Evolutionary conservation across 345 rosid genomes (phyloP).

Genomic region (Litchi chinensis): DNA sequence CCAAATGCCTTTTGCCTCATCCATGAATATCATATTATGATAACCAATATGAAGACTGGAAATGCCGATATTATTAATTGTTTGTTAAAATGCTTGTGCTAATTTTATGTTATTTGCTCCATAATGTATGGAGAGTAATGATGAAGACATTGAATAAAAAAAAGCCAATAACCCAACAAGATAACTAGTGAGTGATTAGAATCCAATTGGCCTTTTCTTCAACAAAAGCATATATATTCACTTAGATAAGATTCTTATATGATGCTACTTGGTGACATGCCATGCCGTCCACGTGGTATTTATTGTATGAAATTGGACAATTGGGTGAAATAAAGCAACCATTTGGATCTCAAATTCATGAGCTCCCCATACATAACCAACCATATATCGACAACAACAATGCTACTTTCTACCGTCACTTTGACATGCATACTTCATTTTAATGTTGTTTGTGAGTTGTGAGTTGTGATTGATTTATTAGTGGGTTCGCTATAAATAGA

Average conservation of each 20-base stretch:
- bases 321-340: too few species aligned
- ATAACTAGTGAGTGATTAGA: too few species aligned
- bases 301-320: not conserved
- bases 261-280: not conserved
- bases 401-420: not conserved
- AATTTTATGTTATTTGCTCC: slow-evolving; percentile 13
- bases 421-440: not conserved
- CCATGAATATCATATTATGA: not conserved
- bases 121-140: slow-evolving; percentile 18
- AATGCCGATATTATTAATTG: not conserved
- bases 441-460: not conserved
- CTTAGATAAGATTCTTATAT: slow-evolving; percentile 20
- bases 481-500: too few species aligned
- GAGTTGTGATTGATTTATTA: not conserved
- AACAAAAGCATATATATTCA: slow-evolving; percentile 12
- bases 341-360: not conserved
- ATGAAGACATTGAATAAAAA: too few species aligned
- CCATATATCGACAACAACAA: not conserved
- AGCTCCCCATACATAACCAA: not conserved
- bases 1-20: not conserved
- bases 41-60: not conserved
- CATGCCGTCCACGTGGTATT: not conserved
- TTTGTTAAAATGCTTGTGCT: not conserved
- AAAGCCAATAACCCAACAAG: too few species aligned
- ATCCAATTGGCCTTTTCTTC: not conserved